Conservation (phyloP, 2,329 filamentous ascomycete genomes). For the Pseudovirgaria hyperparasitica region DNA sequence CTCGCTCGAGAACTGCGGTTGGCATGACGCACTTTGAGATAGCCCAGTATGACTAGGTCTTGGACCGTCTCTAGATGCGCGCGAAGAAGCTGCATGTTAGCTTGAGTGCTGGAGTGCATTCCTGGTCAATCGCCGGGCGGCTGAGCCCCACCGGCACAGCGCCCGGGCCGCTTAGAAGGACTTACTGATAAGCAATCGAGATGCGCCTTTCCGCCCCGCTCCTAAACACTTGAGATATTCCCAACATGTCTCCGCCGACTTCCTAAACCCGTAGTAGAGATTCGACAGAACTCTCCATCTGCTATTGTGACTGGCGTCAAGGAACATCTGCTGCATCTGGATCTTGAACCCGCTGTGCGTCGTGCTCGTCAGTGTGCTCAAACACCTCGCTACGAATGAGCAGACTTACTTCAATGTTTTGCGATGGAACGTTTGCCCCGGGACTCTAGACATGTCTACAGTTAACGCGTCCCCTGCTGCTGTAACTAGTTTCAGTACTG, state of each 20-base stretch:
- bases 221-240: slow-evolving; percentile 49
- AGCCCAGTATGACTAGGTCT: no score
- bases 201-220: slow-evolving; percentile 40
- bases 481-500: no score
- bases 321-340: slow-evolving; percentile 73
- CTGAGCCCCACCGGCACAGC: no score
- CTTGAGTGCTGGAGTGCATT: no score
- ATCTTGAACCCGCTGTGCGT: slow-evolving; percentile 55
- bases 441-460: slow-evolving; percentile 58
- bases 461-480: slow-evolving; percentile 61
- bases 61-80: no score
- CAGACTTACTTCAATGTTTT: slow-evolving; percentile 56
- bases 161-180: no score
- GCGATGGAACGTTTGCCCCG: slow-evolving; percentile 66
- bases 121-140: no score
- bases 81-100: no score
- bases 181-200: slow-evolving; percentile 47
- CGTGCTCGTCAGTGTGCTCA: slow-evolving; percentile 1
- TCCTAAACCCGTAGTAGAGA: slow-evolving; percentile 59
- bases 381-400: slow-evolving; percentile 1
- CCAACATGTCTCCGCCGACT: slow-evolving; percentile 65
- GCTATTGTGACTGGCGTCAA: slow-evolving; percentile 69
- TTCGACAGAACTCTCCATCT: slow-evolving; percentile 57
- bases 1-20: no score
- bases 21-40: no score